Evolutionary conservation across 2,329 filamentous ascomycete genomes (phyloP), one percentile per base, ranked within the genome.

Genomic region (Westerdykella sp.): DNA sequence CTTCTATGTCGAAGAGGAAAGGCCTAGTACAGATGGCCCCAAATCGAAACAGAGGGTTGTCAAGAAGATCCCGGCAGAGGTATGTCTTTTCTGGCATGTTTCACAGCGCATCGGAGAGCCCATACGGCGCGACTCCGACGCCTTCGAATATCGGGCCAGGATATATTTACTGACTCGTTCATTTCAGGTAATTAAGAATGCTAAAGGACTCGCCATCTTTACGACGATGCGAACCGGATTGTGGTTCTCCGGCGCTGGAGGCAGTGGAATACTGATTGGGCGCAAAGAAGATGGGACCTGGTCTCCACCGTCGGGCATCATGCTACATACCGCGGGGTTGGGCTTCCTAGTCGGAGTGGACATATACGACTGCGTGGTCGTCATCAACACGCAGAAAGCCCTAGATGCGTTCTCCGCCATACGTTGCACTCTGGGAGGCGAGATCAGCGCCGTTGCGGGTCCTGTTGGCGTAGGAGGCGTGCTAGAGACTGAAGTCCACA

Each of bases 201-300:
- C 90, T 22, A 88, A 91, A 54, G 91, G 88, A 10, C 77, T 97
- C 45, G 90, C 88, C 42, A 87, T 97, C 54, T 96, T 96, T 71
- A 95, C 90, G 1, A 95, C 88, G 23, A 95, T 96, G 88, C 83
- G 91, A 46, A 91, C 87, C 12, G 91, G 91, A 11, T 72, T 96
- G 25, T 95, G 90, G 86, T 77, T 95, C 55, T 91, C 87, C 37
- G 91, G 91, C 37, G 90, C 89, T 13, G 90, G 90, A 22, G 91
- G 91, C 32, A 91, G 87, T 44, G 91, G 91, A 40, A 79, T 97
- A 32, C 75, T 97, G 32, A 81, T 96, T 46, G 90, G 84, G 14
- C 80, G 87, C 53, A 85, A 87, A 58, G 83, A 85, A 18, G 89
- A 95, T 53, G 89, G 90, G 6, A 83, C 83, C 51, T 96, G 90